Evolutionary conservation across 108 stramenopile species (phyloP).

Genomic region (Schizochytrium sp.): DNA sequence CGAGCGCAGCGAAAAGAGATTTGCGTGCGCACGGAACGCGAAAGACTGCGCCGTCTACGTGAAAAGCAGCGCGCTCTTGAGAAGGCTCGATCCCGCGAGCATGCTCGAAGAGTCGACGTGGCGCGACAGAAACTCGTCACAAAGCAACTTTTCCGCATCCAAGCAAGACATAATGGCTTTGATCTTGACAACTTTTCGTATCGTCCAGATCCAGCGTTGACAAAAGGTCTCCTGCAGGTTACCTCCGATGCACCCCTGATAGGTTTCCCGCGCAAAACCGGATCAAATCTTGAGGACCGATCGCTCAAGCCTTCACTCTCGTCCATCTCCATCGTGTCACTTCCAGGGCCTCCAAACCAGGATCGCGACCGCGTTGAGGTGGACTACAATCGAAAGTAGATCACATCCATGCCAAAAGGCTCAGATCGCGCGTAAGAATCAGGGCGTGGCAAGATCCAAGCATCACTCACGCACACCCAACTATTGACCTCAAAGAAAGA

Average conservation of each 20-base stretch:
- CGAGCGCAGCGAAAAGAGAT: not conserved
- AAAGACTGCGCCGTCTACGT: not conserved
- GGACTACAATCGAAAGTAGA: not conserved
- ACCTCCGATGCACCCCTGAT: not conserved
- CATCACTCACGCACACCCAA: too few relatives aligned
- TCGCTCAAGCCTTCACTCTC: not conserved
- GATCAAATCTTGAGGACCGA: not conserved
- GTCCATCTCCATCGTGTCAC: not conserved
- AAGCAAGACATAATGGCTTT: not conserved
- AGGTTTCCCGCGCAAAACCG: not conserved
- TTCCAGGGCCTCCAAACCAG: not conserved
- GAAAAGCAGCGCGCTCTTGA: not conserved
- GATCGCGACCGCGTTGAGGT: not conserved
- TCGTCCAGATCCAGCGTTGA: not conserved
- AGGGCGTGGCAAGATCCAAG: too few relatives aligned
- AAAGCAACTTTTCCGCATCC: not conserved
- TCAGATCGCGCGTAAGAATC: too few relatives aligned
- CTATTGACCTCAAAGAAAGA: too few relatives aligned
- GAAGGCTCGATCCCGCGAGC: not conserved
- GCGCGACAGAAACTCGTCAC: not conserved
- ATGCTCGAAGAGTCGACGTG: not conserved
- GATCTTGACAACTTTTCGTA: conserved; percentile 13
- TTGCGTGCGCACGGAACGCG: not conserved
- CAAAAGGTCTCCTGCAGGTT: not conserved
- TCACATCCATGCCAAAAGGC: too few relatives aligned